phyloP scores from a whole-genome alignment of 2,329 filamentous ascomycete species.

The Diplodia intermedia region DNA sequence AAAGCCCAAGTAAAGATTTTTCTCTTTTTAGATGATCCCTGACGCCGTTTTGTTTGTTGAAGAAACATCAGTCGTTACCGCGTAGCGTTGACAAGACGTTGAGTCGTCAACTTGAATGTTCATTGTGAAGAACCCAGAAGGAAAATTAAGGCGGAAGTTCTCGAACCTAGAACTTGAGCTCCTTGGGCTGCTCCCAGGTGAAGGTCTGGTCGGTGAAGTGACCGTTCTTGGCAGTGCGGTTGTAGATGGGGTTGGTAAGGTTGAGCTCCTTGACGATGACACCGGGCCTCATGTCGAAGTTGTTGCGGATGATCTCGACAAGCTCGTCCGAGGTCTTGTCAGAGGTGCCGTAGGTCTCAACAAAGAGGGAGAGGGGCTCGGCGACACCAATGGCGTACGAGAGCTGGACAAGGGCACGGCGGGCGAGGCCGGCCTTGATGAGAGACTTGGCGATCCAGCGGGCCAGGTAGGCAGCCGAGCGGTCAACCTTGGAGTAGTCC shows the following conservation, averaged over 20 bases:
- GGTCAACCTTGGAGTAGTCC: slow-evolving; percentile 99
- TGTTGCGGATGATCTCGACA: slow-evolving; percentile 89
- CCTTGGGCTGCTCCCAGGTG: slow-evolving; percentile 98
- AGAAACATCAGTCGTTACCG: slow-evolving; percentile 29
- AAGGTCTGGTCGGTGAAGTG: slow-evolving; percentile 99
- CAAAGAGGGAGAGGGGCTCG: slow-evolving; percentile 96
- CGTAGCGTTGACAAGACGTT: slow-evolving; percentile 29
- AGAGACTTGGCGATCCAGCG: slow-evolving; percentile 99
- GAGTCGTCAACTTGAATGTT: slow-evolving; percentile 28
- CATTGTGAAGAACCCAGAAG: not conserved
- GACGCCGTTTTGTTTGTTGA: slow-evolving; percentile 33
- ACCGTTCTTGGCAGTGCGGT: slow-evolving; percentile 98
- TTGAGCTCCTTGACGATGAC: slow-evolving; percentile 98
- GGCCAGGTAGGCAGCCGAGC: slow-evolving; percentile 94
- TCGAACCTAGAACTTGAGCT: slow-evolving; percentile 85
- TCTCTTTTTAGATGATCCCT: slow-evolving; percentile 36
- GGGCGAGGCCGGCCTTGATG: slow-evolving; percentile 84
- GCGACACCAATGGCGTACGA: slow-evolving; percentile 99
- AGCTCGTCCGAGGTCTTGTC: slow-evolving; percentile 88
- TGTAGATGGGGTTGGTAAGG: slow-evolving; percentile 95
- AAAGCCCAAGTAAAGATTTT: slow-evolving; percentile 19
- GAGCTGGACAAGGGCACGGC: slow-evolving; percentile 94
- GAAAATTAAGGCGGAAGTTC: slow-evolving; percentile 2
- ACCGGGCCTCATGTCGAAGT: slow-evolving; percentile 98
- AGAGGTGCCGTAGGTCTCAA: slow-evolving; percentile 97